Evolutionary conservation across 1,284 basidiomycete species (phyloP), one percentile per base, ranked within the genome.

Genomic region (Irpex lacteus): DNA sequence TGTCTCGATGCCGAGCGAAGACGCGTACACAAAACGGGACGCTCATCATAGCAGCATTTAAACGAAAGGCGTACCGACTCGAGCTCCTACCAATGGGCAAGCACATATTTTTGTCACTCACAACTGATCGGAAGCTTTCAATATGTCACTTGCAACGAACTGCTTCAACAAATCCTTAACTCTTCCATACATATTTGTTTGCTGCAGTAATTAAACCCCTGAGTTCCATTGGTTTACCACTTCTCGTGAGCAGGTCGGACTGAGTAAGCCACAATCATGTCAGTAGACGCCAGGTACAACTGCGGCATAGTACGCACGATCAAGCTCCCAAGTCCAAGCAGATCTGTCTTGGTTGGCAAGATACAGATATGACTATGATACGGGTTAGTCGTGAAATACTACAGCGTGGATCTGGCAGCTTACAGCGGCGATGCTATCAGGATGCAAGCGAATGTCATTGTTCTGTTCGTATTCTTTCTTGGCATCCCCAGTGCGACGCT

Each of bases 391-490:
- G 26, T 26, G 26, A 26, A 26, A 26, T 26, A 61, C 3, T 36
- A 21, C 15, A 6, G 11, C 13, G 8, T 5, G 36, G 9, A 44
- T 53, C 3, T 13, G 65, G 67, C 26, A 63, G 60, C 59, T 7
- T 70, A 89, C 87, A 72, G 81, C 77, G 15, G 88, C 91, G 65
- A 93, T 90, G 67, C 84, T 85, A 32, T 86, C 82, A 0, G 91
- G 87, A 56, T 78, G 77, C 34, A 93, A 77, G 32, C 81, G 75
- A 34, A 72, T 73, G 61, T 86, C 79, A 11, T 74, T 72, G 64
- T 89, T 83, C 5, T 76, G 70, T 40, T 79, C 77, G 78, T 80
- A 84, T 81, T 75, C 53, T 80, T 70, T 5, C 64, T 64, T 21
- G 40, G 40, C 40, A 44, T 44, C 5, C 15, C 40, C 8, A 15